Conservation (phyloP, 345 rosid genomes). For the Euclidium syriacum region DNA sequence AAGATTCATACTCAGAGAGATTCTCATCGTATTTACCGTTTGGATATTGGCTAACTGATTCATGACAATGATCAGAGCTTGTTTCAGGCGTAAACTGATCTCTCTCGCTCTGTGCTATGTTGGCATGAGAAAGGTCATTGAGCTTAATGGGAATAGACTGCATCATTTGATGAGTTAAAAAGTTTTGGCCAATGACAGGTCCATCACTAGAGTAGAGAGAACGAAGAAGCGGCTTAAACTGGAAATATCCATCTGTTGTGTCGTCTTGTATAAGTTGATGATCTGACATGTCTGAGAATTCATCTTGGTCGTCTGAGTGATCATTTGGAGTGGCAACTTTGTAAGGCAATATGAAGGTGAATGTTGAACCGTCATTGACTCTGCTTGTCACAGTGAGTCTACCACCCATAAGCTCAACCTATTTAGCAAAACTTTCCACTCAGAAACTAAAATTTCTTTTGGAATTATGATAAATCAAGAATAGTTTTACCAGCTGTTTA, state of each 20-base stretch:
- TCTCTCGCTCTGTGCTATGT: no score
- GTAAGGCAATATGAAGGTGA: slow-evolving; percentile 68
- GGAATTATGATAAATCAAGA: not conserved
- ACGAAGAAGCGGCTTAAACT: slow-evolving; percentile 69
- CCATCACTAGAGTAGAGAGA: not conserved
- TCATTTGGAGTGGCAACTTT: slow-evolving; percentile 45
- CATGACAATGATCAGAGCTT: not conserved
- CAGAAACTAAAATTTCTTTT: not conserved
- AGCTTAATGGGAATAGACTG: no score
- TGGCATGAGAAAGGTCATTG: no score
- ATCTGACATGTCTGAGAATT: slow-evolving; percentile 44
- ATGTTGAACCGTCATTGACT: slow-evolving; percentile 61
- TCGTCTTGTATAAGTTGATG: slow-evolving; percentile 42
- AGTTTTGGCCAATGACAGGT: no score
- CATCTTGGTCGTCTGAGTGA: slow-evolving; percentile 46
- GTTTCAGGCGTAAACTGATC: not conserved
- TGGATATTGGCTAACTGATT: no score
- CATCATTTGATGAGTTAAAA: no score
- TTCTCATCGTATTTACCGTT: no score
- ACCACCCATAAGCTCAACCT: slow-evolving; percentile 86
- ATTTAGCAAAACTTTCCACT: not conserved
- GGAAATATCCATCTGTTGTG: slow-evolving; percentile 55
- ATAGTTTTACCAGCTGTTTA: slow-evolving; percentile 56
- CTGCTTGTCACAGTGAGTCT: slow-evolving; percentile 60
- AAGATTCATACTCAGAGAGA: no score